Evolutionary conservation across 176 grass and related monocot genomes (phyloP).

Genomic region (Carex cristatella): DNA sequence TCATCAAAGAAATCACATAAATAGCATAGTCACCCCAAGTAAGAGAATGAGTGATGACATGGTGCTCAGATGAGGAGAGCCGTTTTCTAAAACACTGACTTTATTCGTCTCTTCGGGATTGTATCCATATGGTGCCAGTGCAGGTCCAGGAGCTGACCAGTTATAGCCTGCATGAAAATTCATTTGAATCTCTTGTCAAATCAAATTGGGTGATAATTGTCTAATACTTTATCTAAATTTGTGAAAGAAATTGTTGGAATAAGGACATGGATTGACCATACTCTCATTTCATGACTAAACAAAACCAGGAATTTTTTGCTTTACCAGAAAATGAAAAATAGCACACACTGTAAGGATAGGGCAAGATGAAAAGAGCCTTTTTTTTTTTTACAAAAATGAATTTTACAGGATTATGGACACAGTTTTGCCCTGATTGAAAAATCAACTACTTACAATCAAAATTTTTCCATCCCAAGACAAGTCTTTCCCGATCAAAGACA

Average conservation of each 20-base stretch:
- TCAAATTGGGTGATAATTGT: neutral
- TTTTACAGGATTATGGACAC: neutral
- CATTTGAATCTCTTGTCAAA: neutral
- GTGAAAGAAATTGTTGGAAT: neutral
- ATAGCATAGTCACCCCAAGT: slow-evolving; percentile 10
- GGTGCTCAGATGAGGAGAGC: slow-evolving; percentile 17
- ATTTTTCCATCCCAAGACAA: slow-evolving; percentile 64
- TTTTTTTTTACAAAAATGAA: neutral
- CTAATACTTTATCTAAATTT: neutral
- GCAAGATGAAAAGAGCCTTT: neutral
- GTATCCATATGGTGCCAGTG: slow-evolving; percentile 28
- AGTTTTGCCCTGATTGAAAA: neutral
- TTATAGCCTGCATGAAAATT: neutral
- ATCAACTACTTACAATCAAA: slow-evolving; percentile 59
- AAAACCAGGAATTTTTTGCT: neutral
- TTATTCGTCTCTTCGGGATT: slow-evolving; percentile 43
- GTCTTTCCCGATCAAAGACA: slow-evolving; percentile 73
- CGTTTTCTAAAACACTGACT: slow-evolving; percentile 13
- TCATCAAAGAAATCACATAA: slow-evolving; percentile 35
- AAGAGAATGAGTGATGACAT: slow-evolving; percentile 9
- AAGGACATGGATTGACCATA: neutral
- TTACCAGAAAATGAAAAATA: neutral
- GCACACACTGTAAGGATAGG: neutral
- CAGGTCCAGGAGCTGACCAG: slow-evolving; percentile 17
- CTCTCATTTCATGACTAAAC: neutral